These are phyloP conservation scores for Pythium periplocum DNA, from an alignment of 352 stramenopile species.

Conservation along the genomic window DNA sequence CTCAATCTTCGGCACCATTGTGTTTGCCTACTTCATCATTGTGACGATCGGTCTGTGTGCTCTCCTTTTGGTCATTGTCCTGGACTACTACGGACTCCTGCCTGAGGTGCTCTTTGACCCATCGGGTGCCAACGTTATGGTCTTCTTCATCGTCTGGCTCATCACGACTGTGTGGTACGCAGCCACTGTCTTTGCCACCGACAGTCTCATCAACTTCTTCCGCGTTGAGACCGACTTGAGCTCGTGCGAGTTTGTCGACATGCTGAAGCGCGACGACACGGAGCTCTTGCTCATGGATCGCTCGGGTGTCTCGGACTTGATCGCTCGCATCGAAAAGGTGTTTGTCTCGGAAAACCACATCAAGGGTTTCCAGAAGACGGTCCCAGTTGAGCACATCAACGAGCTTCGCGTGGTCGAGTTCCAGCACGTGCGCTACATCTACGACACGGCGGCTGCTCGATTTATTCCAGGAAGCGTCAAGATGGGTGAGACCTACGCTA, in stretches of 20 bases:
- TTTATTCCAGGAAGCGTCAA: conserved; percentile 26
- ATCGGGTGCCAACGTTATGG: conserved; percentile 44
- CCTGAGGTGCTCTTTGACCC: conserved; percentile 42
- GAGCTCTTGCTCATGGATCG: conserved; percentile 53
- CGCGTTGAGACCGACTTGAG: conserved; percentile 32
- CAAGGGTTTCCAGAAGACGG: conserved; percentile 48
- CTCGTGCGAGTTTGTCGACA: conserved; percentile 41
- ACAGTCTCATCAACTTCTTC: conserved; percentile 62
- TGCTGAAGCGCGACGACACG: conserved; percentile 53
- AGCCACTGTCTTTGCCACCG: conserved; percentile 33
- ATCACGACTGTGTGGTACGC: conserved; percentile 47
- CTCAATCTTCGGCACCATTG: conserved; percentile 33
- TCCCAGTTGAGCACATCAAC: conserved; percentile 30
- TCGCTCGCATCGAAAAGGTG: conserved; percentile 42
- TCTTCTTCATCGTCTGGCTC: conserved; percentile 62
- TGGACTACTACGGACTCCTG: conserved; percentile 53
- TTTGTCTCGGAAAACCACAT: conserved; percentile 32
- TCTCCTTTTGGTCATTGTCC: conserved; percentile 35
- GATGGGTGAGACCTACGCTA: conserved; percentile 35
- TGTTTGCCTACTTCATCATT: conserved; percentile 59
- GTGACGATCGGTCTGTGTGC: conserved; percentile 53
- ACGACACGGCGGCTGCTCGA: conserved; percentile 7
- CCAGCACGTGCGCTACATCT: conserved; percentile 24
- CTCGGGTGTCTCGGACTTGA: conserved; percentile 45
- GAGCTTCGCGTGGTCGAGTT: conserved; percentile 18